phyloP scores from a whole-genome alignment of 306 rosid species.

The Gleditsia sinensis region DNA sequence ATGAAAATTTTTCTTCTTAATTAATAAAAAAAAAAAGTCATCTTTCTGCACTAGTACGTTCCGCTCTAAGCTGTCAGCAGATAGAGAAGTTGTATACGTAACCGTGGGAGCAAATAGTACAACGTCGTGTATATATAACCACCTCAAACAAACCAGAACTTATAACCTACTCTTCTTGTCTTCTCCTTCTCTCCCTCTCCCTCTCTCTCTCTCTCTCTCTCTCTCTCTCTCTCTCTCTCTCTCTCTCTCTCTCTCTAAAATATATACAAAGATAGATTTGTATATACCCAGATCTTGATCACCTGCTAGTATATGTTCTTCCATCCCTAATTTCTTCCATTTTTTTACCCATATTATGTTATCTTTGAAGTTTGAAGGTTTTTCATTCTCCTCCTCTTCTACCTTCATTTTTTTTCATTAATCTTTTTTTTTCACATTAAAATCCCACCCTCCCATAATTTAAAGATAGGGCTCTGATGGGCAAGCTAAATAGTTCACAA shows the following conservation, averaged over 20 bases:
- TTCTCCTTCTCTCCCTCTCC: background rate
- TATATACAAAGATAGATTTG: too few species aligned
- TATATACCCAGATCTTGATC: conserved; percentile 17
- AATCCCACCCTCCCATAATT: background rate
- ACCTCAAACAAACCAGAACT: conserved; percentile 39
- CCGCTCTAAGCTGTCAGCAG: too few species aligned
- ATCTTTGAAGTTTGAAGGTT: background rate
- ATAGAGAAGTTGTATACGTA: background rate
- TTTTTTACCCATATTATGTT: background rate
- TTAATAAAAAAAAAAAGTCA: background rate
- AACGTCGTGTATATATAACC: conserved; percentile 38
- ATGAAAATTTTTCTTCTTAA: conserved; percentile 1
- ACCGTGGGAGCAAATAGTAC: background rate
- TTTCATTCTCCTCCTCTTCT: background rate
- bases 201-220: background rate
- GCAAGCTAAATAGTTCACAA: background rate
- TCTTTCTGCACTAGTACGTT: background rate
- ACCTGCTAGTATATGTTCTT: background rate
- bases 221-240: too few species aligned
- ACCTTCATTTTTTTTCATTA: background rate
- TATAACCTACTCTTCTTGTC: conserved; percentile 22
- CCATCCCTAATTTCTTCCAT: background rate
- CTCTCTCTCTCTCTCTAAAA: too few species aligned
- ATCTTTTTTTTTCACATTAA: background rate
- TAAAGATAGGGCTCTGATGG: background rate